These are phyloP conservation scores for Boletus coccyginus DNA, from an alignment of 768 basidiomycete species.

Conservation along the genomic window DNA sequence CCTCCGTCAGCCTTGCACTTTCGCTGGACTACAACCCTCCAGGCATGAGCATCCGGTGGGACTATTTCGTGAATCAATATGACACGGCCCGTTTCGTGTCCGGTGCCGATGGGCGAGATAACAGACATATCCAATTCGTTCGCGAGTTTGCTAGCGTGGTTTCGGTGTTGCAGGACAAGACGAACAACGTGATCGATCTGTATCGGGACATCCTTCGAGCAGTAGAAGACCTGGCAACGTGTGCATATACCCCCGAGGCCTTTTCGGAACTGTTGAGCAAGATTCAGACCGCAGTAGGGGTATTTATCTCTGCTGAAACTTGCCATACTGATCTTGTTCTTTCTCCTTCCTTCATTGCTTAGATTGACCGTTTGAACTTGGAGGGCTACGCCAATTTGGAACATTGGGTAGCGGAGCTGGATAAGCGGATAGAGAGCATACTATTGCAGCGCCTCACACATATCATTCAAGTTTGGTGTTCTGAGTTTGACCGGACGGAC, in stretches of 20 bases:
- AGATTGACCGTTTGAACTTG: constrained; percentile 93
- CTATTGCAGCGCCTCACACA: constrained; percentile 71
- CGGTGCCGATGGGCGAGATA: constrained; percentile 74
- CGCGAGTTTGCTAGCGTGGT: constrained; percentile 93
- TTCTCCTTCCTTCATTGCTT: neutral
- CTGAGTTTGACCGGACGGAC: constrained; percentile 77
- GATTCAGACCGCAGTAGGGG: constrained; percentile 79
- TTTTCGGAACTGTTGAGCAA: constrained; percentile 76
- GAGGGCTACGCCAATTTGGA: constrained; percentile 96
- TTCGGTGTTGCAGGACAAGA: constrained; percentile 94
- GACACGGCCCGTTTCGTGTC: constrained; percentile 76
- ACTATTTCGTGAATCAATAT: constrained; percentile 93
- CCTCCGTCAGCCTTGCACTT: neutral
- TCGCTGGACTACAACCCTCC: neutral
- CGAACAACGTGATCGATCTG: constrained; percentile 88
- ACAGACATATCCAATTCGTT: constrained; percentile 89
- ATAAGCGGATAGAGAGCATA: constrained; percentile 79
- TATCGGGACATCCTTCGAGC: constrained; percentile 82
- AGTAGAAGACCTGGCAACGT: constrained; percentile 85
- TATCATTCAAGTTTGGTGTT: constrained; percentile 84
- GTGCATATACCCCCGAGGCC: constrained; percentile 79
- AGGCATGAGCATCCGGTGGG: constrained; percentile 98
- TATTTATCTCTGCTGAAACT: neutral
- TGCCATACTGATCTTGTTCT: neutral
- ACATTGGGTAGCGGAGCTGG: constrained; percentile 83